Evolutionary conservation across 768 basidiomycete genomes (phyloP).

Genomic region (Dioszegia aurantiaca): DNA sequence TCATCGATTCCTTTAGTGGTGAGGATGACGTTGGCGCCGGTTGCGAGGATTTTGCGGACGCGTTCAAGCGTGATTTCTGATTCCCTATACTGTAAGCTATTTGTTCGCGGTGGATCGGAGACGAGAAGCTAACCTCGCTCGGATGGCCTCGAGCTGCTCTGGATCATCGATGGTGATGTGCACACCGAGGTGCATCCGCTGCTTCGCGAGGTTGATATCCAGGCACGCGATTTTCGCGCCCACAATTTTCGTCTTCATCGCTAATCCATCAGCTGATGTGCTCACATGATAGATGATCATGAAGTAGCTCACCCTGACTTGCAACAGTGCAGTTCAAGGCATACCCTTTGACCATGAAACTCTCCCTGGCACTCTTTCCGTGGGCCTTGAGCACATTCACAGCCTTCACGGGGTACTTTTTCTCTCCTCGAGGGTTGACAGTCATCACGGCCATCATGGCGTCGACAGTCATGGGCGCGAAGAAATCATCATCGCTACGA

Average conservation of each 20-base stretch:
- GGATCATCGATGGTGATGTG: slow-evolving; percentile 97
- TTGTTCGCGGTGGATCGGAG: neutral
- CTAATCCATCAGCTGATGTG: slow-evolving; percentile 54
- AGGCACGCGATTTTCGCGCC: slow-evolving; percentile 97
- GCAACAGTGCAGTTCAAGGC: slow-evolving; percentile 98
- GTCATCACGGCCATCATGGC: slow-evolving; percentile 98
- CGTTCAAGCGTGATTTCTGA: slow-evolving; percentile 93
- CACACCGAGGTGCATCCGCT: slow-evolving; percentile 95
- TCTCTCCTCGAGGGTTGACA: slow-evolving; percentile 86
- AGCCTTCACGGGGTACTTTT: slow-evolving; percentile 98
- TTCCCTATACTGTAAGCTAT: slow-evolving; percentile 58
- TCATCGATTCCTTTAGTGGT: slow-evolving; percentile 99
- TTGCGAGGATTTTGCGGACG: slow-evolving; percentile 88
- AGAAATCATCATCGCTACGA: slow-evolving; percentile 87
- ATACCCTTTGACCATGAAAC: slow-evolving; percentile 90
- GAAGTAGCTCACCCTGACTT: slow-evolving; percentile 73
- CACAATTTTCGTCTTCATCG: slow-evolving; percentile 92
- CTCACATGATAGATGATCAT: neutral
- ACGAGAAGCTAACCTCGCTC: slow-evolving; percentile 65
- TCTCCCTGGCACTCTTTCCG: slow-evolving; percentile 91
- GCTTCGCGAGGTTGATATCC: slow-evolving; percentile 94
- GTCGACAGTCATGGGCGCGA: slow-evolving; percentile 97
- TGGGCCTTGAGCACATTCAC: slow-evolving; percentile 98
- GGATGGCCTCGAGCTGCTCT: slow-evolving; percentile 90
- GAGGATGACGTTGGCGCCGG: slow-evolving; percentile 93